phyloP scores from a whole-genome alignment of 148 eudicot species.

The Heliosperma pusillum region DNA sequence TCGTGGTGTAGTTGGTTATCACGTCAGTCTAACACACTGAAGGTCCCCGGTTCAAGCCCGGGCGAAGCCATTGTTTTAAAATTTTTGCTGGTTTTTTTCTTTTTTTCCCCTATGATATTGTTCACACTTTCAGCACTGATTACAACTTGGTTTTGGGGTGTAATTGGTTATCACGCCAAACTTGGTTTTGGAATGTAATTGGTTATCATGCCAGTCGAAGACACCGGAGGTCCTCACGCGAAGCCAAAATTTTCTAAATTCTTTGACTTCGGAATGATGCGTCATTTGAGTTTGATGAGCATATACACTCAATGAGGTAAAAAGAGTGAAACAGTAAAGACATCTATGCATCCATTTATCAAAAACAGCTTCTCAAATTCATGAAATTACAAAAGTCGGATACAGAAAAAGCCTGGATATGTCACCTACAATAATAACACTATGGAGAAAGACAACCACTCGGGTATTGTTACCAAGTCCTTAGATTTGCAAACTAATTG shows the following conservation, averaged over 20 bases:
- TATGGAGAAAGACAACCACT: no score
- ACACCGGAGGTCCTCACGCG: conserved; percentile 93
- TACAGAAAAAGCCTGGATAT: background rate
- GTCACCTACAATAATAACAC: background rate
- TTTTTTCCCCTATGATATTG: no score
- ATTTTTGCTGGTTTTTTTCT: no score
- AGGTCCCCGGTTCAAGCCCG: conserved; percentile 87
- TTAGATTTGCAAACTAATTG: conserved; percentile 4
- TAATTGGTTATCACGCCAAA: background rate
- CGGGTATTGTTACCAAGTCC: background rate
- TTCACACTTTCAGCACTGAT: no score
- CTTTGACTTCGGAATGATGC: no score
- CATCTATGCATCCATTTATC: background rate
- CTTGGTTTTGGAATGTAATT: conserved; percentile 84
- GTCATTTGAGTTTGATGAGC: no score
- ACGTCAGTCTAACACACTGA: conserved; percentile 93
- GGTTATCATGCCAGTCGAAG: conserved; percentile 96
- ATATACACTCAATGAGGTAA: no score
- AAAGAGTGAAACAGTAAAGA: no score
- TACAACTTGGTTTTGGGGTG: background rate
- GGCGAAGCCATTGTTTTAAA: conserved; percentile 49
- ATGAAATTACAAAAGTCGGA: background rate
- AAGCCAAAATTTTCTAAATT: conserved; percentile 32
- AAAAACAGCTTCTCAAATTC: background rate
- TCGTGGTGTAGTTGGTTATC: conserved; percentile 97